Percentiles rank a stretch among this genome's conserved stretches.
These are phyloP conservation scores for Evansstolkia leycettana DNA, from an alignment of 495 filamentous ascomycete species.

Conservation along the genomic window DNA sequence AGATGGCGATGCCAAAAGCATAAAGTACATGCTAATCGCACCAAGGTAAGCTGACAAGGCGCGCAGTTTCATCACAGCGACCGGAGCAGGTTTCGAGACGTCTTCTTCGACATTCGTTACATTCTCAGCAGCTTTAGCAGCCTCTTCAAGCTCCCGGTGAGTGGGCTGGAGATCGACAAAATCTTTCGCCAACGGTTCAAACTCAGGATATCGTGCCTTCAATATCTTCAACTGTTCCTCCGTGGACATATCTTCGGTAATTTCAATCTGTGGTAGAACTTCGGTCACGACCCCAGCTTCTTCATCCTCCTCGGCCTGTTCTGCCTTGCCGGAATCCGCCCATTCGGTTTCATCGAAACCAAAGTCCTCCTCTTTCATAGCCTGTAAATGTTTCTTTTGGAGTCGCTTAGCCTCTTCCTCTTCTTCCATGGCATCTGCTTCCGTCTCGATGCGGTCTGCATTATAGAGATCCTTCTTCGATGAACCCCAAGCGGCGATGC, in stretches of 20 bases:
- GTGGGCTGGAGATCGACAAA: slow-evolving; percentile 58
- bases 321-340: slow-evolving; percentile 37
- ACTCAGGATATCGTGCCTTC: slow-evolving; percentile 77
- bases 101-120: slow-evolving; percentile 18
- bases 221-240: slow-evolving; percentile 69
- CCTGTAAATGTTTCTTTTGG: slow-evolving; percentile 77
- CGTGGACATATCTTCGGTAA: slow-evolving; percentile 64
- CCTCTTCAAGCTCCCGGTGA: slow-evolving; percentile 42
- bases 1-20: slow-evolving; percentile 66
- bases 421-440: slow-evolving; percentile 83
- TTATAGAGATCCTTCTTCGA: slow-evolving; percentile 88
- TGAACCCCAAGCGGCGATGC: slow-evolving; percentile 72
- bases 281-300: slow-evolving; percentile 58
- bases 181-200: slow-evolving; percentile 72
- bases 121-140: slow-evolving; percentile 41
- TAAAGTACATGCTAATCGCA: slow-evolving; percentile 84
- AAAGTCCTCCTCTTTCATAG: slow-evolving; percentile 83
- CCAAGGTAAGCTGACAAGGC: slow-evolving; percentile 76
- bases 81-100: slow-evolving; percentile 20
- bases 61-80: slow-evolving; percentile 57
- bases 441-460: slow-evolving; percentile 79
- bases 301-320: slow-evolving; percentile 20
- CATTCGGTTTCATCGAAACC: slow-evolving; percentile 84
- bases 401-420: slow-evolving; percentile 77
- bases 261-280: slow-evolving; percentile 65